Evolutionary conservation across 768 basidiomycete species (phyloP).

Genomic region (Mrakia gelida): DNA sequence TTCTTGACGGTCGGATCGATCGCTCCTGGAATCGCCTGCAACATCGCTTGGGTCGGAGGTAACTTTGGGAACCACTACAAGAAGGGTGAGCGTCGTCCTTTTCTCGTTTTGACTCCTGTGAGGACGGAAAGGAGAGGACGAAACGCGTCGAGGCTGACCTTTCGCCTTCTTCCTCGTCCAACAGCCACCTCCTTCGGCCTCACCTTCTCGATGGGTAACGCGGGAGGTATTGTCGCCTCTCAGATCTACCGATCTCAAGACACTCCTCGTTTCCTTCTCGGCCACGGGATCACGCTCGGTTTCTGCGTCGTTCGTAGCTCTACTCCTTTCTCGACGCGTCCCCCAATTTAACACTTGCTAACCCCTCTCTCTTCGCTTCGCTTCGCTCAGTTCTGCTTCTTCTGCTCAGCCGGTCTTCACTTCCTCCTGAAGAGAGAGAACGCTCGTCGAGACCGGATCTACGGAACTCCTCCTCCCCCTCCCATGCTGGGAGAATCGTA

Average conservation of each 20-base stretch:
- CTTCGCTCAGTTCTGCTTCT: constrained; percentile 35
- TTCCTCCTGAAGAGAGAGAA: constrained; percentile 44
- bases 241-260: constrained; percentile 42
- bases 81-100: background rate
- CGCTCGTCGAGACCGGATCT: constrained; percentile 43
- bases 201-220: constrained; percentile 42
- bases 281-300: constrained; percentile 42
- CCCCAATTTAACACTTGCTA: too few relatives aligned
- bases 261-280: constrained; percentile 38
- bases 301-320: constrained; percentile 35
- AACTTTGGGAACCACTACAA: constrained; percentile 43
- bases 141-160: background rate
- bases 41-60: constrained; percentile 43
- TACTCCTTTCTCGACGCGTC: too few relatives aligned
- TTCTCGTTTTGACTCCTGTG: background rate
- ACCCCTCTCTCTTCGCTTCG: background rate
- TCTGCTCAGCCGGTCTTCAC: constrained; percentile 36
- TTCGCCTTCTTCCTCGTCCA: constrained; percentile 31
- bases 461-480: constrained; percentile 37
- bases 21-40: constrained; percentile 44
- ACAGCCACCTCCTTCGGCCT: constrained; percentile 42
- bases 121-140: too few relatives aligned
- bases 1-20: constrained; percentile 42
- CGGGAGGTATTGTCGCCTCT: constrained; percentile 43
- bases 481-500: constrained; percentile 8